Conservation (phyloP, 768 basidiomycete species). For the Suillus subaureus region DNA sequence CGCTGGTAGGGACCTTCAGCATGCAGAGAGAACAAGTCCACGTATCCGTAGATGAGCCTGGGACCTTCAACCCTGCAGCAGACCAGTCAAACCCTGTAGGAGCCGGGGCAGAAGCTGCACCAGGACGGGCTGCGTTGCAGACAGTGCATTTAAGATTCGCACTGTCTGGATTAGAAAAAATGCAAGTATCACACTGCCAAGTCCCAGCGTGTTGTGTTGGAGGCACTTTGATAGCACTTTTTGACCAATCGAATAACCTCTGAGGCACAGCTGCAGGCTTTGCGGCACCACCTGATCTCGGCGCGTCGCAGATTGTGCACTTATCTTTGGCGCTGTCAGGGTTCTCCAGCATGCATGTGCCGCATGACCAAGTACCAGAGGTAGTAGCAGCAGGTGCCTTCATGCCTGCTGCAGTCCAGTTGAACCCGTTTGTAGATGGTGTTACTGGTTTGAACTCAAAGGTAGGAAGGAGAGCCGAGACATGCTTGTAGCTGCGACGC, state of each 20-base stretch:
- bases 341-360: slow-evolving; percentile 48
- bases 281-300: slow-evolving; percentile 28
- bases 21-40: slow-evolving; percentile 45
- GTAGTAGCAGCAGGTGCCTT: slow-evolving; percentile 41
- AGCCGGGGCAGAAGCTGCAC: background rate
- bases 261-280: slow-evolving; percentile 12
- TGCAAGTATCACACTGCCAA: slow-evolving; percentile 46
- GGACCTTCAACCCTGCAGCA: slow-evolving; percentile 37
- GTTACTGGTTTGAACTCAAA: slow-evolving; percentile 35
- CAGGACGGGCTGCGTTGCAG: slow-evolving; percentile 48
- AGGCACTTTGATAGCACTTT: slow-evolving; percentile 36
- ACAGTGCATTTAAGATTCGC: slow-evolving; percentile 49
- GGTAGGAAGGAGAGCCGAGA: slow-evolving; percentile 48
- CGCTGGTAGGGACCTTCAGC: slow-evolving; percentile 47
- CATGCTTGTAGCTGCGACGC: slow-evolving; percentile 42
- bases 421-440: slow-evolving; percentile 45
- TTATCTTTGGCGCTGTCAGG: slow-evolving; percentile 41
- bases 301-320: slow-evolving; percentile 48
- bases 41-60: slow-evolving; percentile 16
- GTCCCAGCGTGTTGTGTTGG: slow-evolving; percentile 25
- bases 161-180: slow-evolving; percentile 46
- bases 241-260: slow-evolving; percentile 39
- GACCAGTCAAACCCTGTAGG: slow-evolving; percentile 39
- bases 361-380: slow-evolving; percentile 56
- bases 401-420: slow-evolving; percentile 65